These are phyloP conservation scores for Lizonia empirigonia DNA, from an alignment of 2,329 filamentous ascomycete species.

Conservation along the genomic window DNA sequence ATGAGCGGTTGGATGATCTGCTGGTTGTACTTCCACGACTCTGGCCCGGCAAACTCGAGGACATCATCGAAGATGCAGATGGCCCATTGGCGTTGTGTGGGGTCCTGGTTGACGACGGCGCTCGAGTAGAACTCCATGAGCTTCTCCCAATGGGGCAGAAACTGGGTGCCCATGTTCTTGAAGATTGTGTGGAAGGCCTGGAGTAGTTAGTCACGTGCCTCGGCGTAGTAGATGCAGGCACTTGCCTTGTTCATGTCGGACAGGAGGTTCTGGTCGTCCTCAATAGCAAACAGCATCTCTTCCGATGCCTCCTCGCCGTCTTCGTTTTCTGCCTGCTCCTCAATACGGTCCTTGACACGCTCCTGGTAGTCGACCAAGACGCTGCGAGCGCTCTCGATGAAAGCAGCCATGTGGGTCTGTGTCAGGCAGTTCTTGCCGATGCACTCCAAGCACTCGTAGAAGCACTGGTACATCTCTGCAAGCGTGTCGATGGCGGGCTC, in stretches of 20 bases:
- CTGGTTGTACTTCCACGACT: conserved; percentile 84
- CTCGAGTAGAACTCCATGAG: conserved; percentile 83
- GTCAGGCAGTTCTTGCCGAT: conserved; percentile 84
- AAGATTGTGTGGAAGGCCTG: conserved; percentile 99
- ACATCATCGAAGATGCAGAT: conserved; percentile 99
- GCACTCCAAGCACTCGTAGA: conserved; percentile 97
- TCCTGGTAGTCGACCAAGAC: conserved; percentile 92
- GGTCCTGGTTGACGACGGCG: conserved; percentile 80
- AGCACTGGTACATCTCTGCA: conserved; percentile 99
- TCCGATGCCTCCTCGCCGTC: conserved; percentile 91
- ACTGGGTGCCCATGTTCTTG: conserved; percentile 87
- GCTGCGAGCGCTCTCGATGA: conserved; percentile 83
- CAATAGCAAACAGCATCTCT: conserved; percentile 86
- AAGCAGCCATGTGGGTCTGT: conserved; percentile 78
- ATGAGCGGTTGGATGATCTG: conserved; percentile 88
- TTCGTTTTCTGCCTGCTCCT: conserved; percentile 81
- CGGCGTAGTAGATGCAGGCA: conserved; percentile 59
- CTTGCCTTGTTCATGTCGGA: conserved; percentile 94
- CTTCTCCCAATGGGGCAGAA: conserved; percentile 86
- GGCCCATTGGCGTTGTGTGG: conserved; percentile 97
- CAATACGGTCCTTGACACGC: conserved; percentile 80
- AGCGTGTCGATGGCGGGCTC: conserved; percentile 96
- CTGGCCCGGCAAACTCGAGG: conserved; percentile 90
- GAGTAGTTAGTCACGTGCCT: conserved; percentile 97
- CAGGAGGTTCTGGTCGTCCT: conserved; percentile 94